Evolutionary conservation across 495 filamentous ascomycete genomes (phyloP).

Genomic region (Neurospora sp.): DNA sequence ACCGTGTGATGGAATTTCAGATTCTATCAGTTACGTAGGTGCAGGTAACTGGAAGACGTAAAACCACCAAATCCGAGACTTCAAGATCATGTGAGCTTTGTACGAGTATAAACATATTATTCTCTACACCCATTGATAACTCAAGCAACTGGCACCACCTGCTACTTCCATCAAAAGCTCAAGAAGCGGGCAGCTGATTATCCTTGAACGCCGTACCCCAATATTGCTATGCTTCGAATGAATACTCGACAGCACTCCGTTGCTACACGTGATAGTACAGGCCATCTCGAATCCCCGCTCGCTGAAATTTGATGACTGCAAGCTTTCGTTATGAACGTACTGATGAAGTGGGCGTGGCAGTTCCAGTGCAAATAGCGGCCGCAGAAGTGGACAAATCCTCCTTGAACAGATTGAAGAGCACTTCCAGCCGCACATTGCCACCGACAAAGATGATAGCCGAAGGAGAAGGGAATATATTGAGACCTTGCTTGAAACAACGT

Average conservation of each 20-base stretch:
- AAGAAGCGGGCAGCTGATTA: background rate
- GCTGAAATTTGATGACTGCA: too few species aligned
- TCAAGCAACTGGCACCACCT: too few species aligned
- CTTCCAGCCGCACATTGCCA: too few species aligned
- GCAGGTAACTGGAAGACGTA: background rate
- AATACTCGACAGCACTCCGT: background rate
- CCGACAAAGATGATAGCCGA: too few species aligned
- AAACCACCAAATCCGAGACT: background rate
- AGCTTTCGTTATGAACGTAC: too few species aligned
- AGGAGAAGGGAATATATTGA: too few species aligned
- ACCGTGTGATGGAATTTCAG: background rate
- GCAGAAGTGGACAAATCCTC: too few species aligned
- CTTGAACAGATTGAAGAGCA: too few species aligned
- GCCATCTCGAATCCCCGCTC: background rate
- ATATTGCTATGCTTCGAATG: background rate
- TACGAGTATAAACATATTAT: background rate
- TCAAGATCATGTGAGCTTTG: background rate
- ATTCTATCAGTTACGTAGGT: background rate
- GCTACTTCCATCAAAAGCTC: background rate
- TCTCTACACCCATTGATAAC: too few species aligned
- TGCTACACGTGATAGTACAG: background rate
- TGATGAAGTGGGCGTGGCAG: too few species aligned
- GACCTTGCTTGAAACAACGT: too few species aligned
- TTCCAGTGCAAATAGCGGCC: too few species aligned
- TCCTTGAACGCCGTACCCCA: background rate